Base-by-base conservation (phyloP, 352 stramenopile genomes). In the Pythium vanterpoolii region DNA sequence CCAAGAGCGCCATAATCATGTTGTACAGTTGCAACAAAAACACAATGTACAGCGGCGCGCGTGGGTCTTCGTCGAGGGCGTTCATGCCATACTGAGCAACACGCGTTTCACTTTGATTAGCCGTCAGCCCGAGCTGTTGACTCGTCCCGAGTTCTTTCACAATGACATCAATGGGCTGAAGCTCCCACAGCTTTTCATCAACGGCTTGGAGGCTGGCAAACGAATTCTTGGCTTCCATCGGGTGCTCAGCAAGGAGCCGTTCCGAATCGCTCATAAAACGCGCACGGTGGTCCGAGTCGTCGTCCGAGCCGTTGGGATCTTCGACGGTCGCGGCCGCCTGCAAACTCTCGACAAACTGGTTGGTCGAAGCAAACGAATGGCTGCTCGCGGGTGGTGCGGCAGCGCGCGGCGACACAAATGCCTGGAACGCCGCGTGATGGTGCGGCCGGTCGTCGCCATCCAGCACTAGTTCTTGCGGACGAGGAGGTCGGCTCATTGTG, bases 21-120 rank as follows among this genome's bases (percentile, higher is more conserved):
- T 92, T 92, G 73, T 87, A 90, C 65, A 92, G 90, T 51, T 92
- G 83, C 23, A 90, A 62, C 3, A 89, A 21, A 44, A 92, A 90
- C 10, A 86, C 61, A 38, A 89, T 78, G 39, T 73, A 60, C n/a
- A 92, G 48, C 0, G 80, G 80, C 8, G 80, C 76, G 18, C 66
- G 73, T 5, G 74, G 65, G 27, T 90, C 83, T 55, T 89, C 67
- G 1, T 92, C 78, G n/a, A 92, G 69, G 28, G 51, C 57, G 49
- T 92, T 92, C 24, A 53, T 21, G 6, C 83, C 83, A 46, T 86
- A 74, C 31, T 77, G 68, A 10, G 69, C 49, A 33, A 85, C 28
- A 13, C 76, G 75, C 6, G 49, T 59, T 30, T 84, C 74, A n/a
- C 74, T 57, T 26, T 89, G 70, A 30, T 63, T 60, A 4, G 56